Base-by-base conservation (phyloP, 371 early-diverging fungal genomes). In the Rhizopus arrhizus region DNA sequence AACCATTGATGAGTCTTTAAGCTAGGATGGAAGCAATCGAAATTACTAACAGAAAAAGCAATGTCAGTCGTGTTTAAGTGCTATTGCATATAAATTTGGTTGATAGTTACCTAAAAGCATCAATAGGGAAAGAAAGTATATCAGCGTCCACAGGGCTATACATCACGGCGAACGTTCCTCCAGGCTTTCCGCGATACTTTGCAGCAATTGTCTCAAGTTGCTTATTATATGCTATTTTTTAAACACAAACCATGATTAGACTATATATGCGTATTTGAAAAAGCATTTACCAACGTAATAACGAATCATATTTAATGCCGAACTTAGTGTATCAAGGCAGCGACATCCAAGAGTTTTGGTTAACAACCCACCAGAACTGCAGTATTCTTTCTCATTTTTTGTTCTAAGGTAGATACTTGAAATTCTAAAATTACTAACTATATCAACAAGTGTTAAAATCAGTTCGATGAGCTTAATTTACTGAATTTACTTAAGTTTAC, bases 381-480 rank as follows among this genome's bases (percentile, higher is more conserved):
- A 69, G 22, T 65, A 69, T 5, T 31, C 29, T 9, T 54, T 7
- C 11, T 69, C 50, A 5, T 54, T 54, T 29, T 45, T 53, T 7
- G 66, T 53, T 33, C 65, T 40, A 3, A 62, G 57, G 16, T 46
- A 65, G 6, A 69, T 52, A 3, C 56, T 57, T 13, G 66, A 69
- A 6, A 69, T 66, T 22, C 62, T 65, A 22, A 69, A 69, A 15
- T 56, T 59, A 11, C 69, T 65, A 41, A 69, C 69, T 69, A 31
- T 5, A 10, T 10, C 16, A 15, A 35, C 8, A 38, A 31, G 10
- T 38, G 29, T 22, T 6, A 40, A 3, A 28, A 6, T 15, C 15
- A 3, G 22, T 13, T 6, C 6, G 8, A n/a, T 16, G 11, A 0
- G 12, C 22, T 31, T 15, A 8, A 40, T 11, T 2, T 13, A 7